Base-by-base conservation (phyloP, 345 rosid species). In the Lenwebbia sp. region DNA sequence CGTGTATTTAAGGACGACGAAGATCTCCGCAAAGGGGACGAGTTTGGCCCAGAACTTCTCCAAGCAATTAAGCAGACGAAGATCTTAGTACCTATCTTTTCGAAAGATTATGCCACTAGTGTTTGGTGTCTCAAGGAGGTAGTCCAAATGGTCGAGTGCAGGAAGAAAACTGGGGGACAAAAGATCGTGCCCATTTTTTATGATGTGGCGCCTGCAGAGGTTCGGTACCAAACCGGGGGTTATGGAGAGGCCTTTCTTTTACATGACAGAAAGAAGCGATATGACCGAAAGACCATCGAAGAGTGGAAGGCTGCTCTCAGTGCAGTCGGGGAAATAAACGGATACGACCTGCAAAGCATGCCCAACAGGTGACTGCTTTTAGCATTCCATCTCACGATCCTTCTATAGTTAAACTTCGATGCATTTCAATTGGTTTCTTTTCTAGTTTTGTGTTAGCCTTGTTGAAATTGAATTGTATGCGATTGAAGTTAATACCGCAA, bases 201-300 rank as follows among this genome's bases (percentile, higher is more conserved):
- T 15, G 75, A 28, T 7, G 75, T 28, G 22, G 0, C 75, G 0
- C 75, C 75, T 62, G 0, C 22, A 30, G 75, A 3, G 75, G 75
- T 62, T 3, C 11, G 75, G 7, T 0, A 28, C 75, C 75, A 62
- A 28, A 62, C 1, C 0, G 40, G 22, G 10, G 0, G 0, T 13
- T 62, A 62, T 62, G 1, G 0, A 30, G 0, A 14, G 5, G 11
- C 75, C 10, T 30, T 62, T 30, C 2, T 0, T 7, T 30, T 11
- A 3, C 75, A 62, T 62, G 0, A 30, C 7, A 30, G 0, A 0
- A 14, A 62, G 10, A 6, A 28, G 5, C 74, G 74, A 13, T 0
- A 28, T 13, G 37, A n/a, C 1, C 21, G 13, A 60, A 0, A 6
- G 17, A 60, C 9, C 28, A 0, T 13, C 5, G 12, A 2, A 3